Evolutionary conservation across 192 early-diverging fungal genomes (phyloP), one percentile per base, ranked within the genome.

Genomic region (Coemansia sp.): DNA sequence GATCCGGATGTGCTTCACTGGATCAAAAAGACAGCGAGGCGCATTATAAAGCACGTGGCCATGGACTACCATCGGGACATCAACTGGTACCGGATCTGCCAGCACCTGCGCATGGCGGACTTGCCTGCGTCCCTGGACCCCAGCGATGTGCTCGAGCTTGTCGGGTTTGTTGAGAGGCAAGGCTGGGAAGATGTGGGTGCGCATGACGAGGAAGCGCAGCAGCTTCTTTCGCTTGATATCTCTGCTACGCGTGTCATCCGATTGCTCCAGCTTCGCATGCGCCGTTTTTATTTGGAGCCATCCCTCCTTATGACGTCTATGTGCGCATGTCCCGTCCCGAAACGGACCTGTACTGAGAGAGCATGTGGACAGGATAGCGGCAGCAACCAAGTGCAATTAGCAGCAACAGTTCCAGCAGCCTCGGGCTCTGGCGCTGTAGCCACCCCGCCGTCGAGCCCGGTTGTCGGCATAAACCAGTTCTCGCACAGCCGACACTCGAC

Each of bases 1-100:
- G 79, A 82, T 23, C 74, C 74, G 0, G 71, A 82, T 17, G 71
- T 82, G 25, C 52, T 82, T 38, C 34, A 29, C 38, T 82, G 79
- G 79, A 73, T 82, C 52, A 66, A 64, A 40, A 65, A 59, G 58
- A 74, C 79, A 22, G 62, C 71, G 32, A 61, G 40, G 35, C 79
- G 79, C 6, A 50, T 82, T 15, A 68, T 76, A 4, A 49, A 46
- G 14, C 62, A 73, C 32, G 66, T 66, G 6, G 70, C 71, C 8
- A 15, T 65, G 20, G 79, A 82, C 62, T 82, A 82, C 55, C 79
- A 82, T 42, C 71, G 79, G 46, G 74, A 82, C 59, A 57, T 82
- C 48, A 82, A 82, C 68, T 82, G 79, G 79, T 82, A 82, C 60
- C 75, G 67, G 10, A 52, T 48, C 20, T 74, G 67, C 49, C 71